A percentile compares a stretch with the other conserved stretches of the same genome.
Evolutionary conservation across 2,329 filamentous ascomycete genomes (phyloP).

Genomic region (Dichotomopilus funicola): DNA sequence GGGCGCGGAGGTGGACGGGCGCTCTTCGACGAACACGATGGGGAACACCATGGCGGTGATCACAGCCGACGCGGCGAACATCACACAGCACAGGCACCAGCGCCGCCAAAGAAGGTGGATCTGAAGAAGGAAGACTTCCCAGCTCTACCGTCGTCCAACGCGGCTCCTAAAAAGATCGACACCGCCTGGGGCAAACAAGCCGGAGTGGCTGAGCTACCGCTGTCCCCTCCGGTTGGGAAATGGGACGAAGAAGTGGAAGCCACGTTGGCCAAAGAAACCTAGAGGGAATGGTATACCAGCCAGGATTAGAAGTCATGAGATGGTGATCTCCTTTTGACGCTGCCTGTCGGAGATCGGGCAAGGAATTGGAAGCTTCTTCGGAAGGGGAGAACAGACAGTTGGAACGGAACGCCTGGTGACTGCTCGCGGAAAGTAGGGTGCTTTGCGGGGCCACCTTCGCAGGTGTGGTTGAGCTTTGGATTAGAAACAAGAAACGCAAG

Average conservation of each 20-base stretch:
- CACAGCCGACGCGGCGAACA: slow-evolving; percentile 8
- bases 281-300: background rate
- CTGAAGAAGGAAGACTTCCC: slow-evolving; percentile 36
- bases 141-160: slow-evolving; percentile 29
- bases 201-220: slow-evolving; percentile 20
- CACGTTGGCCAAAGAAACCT: background rate
- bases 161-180: slow-evolving; percentile 24
- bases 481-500: too few species aligned
- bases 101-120: slow-evolving; percentile 18
- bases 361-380: too few species aligned
- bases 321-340: too few species aligned
- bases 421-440: too few species aligned
- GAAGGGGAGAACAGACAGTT: too few species aligned
- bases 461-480: too few species aligned
- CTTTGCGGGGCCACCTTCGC: too few species aligned
- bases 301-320: too few species aligned
- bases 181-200: slow-evolving; percentile 21
- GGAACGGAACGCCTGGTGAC: too few species aligned
- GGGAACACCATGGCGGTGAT: slow-evolving; percentile 1
- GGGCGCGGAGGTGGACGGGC: slow-evolving; percentile 30
- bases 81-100: slow-evolving; percentile 3
- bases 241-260: slow-evolving; percentile 55
- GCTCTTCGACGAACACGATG: slow-evolving; percentile 13
- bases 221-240: slow-evolving; percentile 37
- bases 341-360: too few species aligned